Evolutionary conservation across 176 grass and related monocot species (phyloP).

Genomic region (Alopecurus myosuroides): DNA sequence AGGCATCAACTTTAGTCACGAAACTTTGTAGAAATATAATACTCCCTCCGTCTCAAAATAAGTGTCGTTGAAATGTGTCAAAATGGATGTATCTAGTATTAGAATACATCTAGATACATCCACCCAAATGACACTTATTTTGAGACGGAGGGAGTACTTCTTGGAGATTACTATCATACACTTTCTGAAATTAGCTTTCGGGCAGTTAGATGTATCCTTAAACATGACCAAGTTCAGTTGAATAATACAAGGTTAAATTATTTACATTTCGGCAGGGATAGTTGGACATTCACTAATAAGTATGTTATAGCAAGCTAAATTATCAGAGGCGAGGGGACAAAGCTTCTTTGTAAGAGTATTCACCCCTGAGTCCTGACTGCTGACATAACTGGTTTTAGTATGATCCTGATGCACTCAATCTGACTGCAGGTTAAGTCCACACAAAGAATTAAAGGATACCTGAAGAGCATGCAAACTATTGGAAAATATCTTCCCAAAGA

Average conservation of each 20-base stretch:
- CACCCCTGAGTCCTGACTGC: not conserved
- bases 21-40: not conserved
- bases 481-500: slow-evolving; percentile 63
- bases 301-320: not conserved
- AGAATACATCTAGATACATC: too few species aligned
- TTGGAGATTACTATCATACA: not conserved
- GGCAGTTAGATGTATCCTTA: not conserved
- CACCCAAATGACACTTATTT: too few species aligned
- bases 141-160: too few species aligned
- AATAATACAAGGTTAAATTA: not conserved
- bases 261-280: not conserved
- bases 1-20: not conserved
- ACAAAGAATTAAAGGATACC: slow-evolving; percentile 41
- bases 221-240: not conserved
- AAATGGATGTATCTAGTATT: too few species aligned
- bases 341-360: not conserved
- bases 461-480: slow-evolving; percentile 92
- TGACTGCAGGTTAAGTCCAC: not conserved
- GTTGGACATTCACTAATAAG: not conserved
- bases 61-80: too few species aligned
- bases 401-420: not conserved
- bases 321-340: not conserved
- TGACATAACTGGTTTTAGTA: not conserved
- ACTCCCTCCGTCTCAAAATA: too few species aligned
- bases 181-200: not conserved